Conservation (phyloP, 805 yeast genomes). For the Teunomyces kruisii region DNA sequence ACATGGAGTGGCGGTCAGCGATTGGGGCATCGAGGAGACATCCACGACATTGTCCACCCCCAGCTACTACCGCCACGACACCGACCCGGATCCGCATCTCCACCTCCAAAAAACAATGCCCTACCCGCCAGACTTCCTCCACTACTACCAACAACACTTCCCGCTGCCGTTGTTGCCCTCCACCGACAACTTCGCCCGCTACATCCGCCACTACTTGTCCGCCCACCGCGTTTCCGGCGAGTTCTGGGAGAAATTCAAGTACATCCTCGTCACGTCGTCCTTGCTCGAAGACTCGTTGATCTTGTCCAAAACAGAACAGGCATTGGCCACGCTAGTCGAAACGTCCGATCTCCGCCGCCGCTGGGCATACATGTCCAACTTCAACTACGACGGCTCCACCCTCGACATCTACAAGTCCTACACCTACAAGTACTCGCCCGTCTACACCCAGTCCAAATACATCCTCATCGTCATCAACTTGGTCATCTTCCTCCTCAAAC, state of each 20-base stretch:
- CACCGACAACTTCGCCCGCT: conserved; percentile 21
- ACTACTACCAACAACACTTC: conserved; percentile 10
- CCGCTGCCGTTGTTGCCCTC: conserved; percentile 1
- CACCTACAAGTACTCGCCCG: conserved; percentile 13
- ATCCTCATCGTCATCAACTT: conserved; percentile 22
- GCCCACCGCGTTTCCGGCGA: conserved; percentile 14
- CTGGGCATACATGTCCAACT: conserved; percentile 2
- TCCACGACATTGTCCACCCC: conserved; percentile 9
- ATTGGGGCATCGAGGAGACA: conserved; percentile 39
- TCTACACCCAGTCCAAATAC: conserved; percentile 11
- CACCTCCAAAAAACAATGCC: too few relatives aligned
- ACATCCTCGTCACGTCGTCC: conserved; percentile 36
- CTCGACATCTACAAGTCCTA: conserved; percentile 17
- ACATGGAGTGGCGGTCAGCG: conserved; percentile 21
- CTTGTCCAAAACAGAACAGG: conserved; percentile 43
- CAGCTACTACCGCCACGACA: conserved; percentile 6
- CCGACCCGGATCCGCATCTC: neutral
- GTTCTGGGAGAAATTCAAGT: conserved; percentile 44
- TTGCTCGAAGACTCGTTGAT: conserved; percentile 41
- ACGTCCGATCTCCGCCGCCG: neutral
- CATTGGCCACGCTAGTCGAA: conserved; percentile 14
- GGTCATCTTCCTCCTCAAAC: conserved; percentile 30
- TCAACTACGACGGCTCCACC: conserved; percentile 22
- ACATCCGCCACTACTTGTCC: conserved; percentile 27
- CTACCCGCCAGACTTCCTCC: conserved; percentile 9